Base-by-base conservation (phyloP, 805 yeast genomes). In the Saturnispora mendoncae region DNA sequence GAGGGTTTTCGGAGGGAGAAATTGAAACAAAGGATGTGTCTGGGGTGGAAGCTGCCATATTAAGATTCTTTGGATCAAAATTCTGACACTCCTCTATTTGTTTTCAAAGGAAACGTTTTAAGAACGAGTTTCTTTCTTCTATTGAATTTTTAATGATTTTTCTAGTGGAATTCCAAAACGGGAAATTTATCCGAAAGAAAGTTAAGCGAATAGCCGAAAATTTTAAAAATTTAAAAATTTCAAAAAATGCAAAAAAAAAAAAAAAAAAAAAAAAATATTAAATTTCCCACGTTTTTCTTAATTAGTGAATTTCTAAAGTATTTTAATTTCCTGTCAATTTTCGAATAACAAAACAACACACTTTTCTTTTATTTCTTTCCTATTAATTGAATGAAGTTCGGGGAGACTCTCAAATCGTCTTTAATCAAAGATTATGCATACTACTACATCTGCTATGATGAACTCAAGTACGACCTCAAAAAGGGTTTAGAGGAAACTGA, bases 401-500 rank as follows among this genome's bases (percentile, higher is more conserved):
- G 98, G 25, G 95, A 88, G 61, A 94, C 86, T 55, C 72, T 90
- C 53, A 79, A 85, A 59, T 80, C 84, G 51, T 84, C 95, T 41
- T 78, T 90, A 48, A 88, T 88, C 62, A 82, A 84, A 61, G 92
- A 86, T 62, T 88, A 88, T 64, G 76, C 81, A 51, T 86, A 82
- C 67, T 92, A 92, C 65, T 92, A 92, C 61, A 80, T 90, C 52
- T 74, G 86, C 39, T 90, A 90, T 57, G 97, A 90, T 64, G 95
- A 85, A 57, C 71, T 90, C 58, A 90, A 90, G 64, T 77, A 80
- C 51, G 81, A 78, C 49, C 66, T 92, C 56, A 82, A 85, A 55
- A 76, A 77, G 48, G 80, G 80, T 18, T 65, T 84, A 44, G 71
- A 73, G 46, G 50, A 58, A 15, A 70, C 67, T 51, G 72, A 76